Evolutionary conservation across 176 grass and related monocot genomes (phyloP).

Genomic region (Zoysia pacifica): DNA sequence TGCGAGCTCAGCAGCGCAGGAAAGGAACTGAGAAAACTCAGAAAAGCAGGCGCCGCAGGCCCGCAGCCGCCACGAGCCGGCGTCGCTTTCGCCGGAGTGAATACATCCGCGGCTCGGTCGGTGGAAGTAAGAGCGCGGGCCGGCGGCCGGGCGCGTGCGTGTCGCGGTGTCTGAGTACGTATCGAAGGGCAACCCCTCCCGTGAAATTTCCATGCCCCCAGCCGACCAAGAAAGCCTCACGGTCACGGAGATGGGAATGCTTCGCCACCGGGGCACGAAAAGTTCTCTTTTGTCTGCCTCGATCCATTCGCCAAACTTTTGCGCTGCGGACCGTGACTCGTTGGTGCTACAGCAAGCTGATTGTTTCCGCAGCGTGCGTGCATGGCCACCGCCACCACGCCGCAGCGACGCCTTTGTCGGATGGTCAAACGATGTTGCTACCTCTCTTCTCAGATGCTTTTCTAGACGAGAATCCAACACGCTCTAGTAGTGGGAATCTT

Average conservation of each 20-base stretch:
- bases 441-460: neutral
- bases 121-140: neutral
- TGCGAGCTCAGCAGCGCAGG: neutral
- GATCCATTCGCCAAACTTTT: no score
- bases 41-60: neutral
- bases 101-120: neutral
- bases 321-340: no score
- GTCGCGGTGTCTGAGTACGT: neutral
- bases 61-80: neutral
- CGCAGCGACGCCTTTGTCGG: neutral
- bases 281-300: no score
- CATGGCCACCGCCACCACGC: neutral
- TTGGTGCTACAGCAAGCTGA: neutral
- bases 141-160: neutral
- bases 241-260: no score
- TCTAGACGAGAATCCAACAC: neutral
- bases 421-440: neutral
- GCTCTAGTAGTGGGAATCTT: conserved; percentile 1
- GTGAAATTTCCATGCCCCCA: neutral
- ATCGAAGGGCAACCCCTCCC: neutral
- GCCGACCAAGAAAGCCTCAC: conserved; percentile 19
- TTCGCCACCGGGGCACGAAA: no score
- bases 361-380: neutral
- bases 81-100: neutral
- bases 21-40: neutral